Evolutionary conservation across 225 moss, liverwort and hornwort genomes (phyloP).

Genomic region (Climacium dendroides): DNA sequence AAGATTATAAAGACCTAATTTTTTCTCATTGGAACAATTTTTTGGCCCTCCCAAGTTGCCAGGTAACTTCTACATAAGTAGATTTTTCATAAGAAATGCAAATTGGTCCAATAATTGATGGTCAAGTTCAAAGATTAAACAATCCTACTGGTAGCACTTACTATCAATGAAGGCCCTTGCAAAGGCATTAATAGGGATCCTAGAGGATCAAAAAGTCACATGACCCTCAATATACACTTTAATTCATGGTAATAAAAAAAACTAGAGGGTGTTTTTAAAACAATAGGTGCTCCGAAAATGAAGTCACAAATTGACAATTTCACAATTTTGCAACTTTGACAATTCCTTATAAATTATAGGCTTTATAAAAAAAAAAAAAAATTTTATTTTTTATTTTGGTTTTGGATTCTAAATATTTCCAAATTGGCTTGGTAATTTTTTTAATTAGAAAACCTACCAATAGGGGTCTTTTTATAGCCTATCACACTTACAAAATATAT

Average conservation of each 20-base stretch:
- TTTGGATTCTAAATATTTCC: background rate
- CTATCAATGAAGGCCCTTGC: background rate
- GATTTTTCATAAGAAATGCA: background rate
- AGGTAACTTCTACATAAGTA: too few relatives aligned
- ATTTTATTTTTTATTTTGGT: too few relatives aligned
- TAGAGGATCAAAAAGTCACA: background rate
- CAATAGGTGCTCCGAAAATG: background rate
- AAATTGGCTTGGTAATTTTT: background rate
- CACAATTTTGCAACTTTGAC: background rate
- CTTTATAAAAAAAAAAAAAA: background rate
- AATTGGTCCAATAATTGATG: background rate
- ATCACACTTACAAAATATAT: background rate
- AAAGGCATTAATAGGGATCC: accelerated
- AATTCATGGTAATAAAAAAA: background rate
- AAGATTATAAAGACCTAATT: background rate
- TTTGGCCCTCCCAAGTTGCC: too few relatives aligned
- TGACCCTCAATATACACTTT: background rate
- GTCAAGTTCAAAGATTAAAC: background rate
- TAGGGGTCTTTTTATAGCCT: background rate
- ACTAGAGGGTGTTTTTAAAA: background rate
- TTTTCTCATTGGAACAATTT: background rate
- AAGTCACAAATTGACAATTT: background rate
- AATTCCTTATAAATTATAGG: background rate
- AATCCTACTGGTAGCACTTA: background rate
- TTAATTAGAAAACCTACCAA: accelerated